A percentile compares a stretch with the other conserved stretches of the same genome.
Conservation (phyloP, 768 basidiomycete species). For the Filobasidium wieringae region DNA sequence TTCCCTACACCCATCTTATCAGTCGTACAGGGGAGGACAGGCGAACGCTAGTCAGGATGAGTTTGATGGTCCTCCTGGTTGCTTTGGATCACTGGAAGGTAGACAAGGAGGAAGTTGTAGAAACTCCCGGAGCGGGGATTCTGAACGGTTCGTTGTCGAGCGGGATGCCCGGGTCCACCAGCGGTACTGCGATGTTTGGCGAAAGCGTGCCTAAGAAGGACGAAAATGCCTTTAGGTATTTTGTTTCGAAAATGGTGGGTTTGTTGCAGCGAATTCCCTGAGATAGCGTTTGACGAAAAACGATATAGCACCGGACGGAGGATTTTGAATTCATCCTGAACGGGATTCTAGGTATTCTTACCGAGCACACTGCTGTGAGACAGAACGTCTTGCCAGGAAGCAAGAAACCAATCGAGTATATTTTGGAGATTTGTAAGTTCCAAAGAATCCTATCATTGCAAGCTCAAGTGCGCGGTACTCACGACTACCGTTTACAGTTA, state of each 20-base stretch:
- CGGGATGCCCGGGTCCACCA: not conserved
- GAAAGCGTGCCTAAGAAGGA: constrained; percentile 20
- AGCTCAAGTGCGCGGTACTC: not conserved
- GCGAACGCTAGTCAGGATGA: constrained; percentile 58
- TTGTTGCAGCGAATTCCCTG: not conserved
- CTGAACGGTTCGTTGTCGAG: not conserved
- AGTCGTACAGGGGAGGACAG: constrained; percentile 73
- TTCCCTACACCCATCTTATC: constrained; percentile 81
- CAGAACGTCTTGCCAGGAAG: constrained; percentile 74
- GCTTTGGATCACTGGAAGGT: constrained; percentile 35
- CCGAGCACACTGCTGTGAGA: constrained; percentile 59
- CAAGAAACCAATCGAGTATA: constrained; percentile 66
- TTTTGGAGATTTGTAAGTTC: constrained; percentile 64
- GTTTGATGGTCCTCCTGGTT: constrained; percentile 58
- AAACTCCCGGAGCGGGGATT: not conserved
- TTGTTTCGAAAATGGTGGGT: constrained; percentile 73
- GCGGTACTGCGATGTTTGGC: constrained; percentile 3
- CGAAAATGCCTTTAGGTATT: constrained; percentile 77
- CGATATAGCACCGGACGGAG: constrained; percentile 63
- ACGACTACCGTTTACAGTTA: constrained; percentile 22
- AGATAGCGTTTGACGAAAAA: not conserved
- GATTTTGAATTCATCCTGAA: constrained; percentile 76
- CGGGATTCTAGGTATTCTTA: constrained; percentile 47
- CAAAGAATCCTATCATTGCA: not conserved
- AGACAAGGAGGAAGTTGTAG: constrained; percentile 5